These are phyloP conservation scores for Kockiozyma suomiensis DNA, from an alignment of 805 yeast genomes.

Conservation along the genomic window DNA sequence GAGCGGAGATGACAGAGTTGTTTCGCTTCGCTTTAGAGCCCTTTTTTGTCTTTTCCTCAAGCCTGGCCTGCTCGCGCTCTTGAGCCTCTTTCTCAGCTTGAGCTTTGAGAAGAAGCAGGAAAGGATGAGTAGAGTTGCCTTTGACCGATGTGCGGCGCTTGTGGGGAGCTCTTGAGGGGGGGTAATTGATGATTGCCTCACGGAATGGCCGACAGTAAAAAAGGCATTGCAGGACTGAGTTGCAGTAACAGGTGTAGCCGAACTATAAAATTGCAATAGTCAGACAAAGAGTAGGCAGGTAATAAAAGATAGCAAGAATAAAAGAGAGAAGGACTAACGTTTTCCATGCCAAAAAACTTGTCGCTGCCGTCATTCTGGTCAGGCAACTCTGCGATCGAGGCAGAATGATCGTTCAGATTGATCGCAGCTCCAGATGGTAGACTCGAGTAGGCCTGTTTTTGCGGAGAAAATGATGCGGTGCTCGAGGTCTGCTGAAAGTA, in stretches of 20 bases:
- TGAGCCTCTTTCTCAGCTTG: constrained; percentile 28
- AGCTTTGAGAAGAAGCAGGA: constrained; percentile 11
- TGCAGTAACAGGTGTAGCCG: constrained; percentile 89
- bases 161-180: constrained; percentile 37
- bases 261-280: constrained; percentile 36
- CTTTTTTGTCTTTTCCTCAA: constrained; percentile 4
- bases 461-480: background rate
- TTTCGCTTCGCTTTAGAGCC: constrained; percentile 14
- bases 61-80: constrained; percentile 14
- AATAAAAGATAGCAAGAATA: background rate
- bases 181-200: constrained; percentile 53
- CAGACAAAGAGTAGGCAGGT: background rate
- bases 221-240: constrained; percentile 86
- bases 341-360: constrained; percentile 50
- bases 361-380: constrained; percentile 30
- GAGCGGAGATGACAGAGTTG: constrained; percentile 19
- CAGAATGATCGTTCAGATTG: background rate
- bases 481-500: background rate
- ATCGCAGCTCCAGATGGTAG: background rate
- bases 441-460: background rate
- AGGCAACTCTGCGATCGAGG: constrained; percentile 4
- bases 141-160: constrained; percentile 27
- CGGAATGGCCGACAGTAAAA: constrained; percentile 76
- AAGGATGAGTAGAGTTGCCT: constrained; percentile 28
- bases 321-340: constrained; percentile 31